These are phyloP conservation scores for Debaryomyces subglobosus DNA, from an alignment of 1,139 yeast genomes.

Conservation along the genomic window DNA sequence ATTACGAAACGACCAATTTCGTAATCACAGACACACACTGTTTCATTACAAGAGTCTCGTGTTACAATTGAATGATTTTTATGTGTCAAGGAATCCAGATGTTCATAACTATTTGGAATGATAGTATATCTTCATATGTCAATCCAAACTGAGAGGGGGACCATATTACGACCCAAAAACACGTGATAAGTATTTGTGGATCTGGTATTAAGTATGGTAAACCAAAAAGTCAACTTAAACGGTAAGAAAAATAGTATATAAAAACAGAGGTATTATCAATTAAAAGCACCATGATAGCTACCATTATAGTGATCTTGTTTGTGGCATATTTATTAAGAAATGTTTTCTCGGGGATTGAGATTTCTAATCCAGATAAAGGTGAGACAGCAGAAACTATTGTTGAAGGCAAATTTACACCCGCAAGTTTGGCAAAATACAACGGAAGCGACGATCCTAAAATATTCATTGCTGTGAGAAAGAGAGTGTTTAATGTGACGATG, in stretches of 20 bases:
- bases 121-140: neutral
- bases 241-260: neutral
- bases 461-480: conserved; percentile 80
- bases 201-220: neutral
- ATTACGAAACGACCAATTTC: neutral
- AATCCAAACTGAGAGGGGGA: neutral
- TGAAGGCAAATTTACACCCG: conserved; percentile 81
- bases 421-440: conserved; percentile 70
- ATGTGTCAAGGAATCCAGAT: neutral
- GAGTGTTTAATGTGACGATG: conserved; percentile 79
- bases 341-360: conserved; percentile 22
- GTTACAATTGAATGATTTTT: neutral
- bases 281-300: conserved; percentile 23
- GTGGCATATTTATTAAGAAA: conserved; percentile 27
- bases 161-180: neutral
- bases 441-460: conserved; percentile 81
- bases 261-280: neutral
- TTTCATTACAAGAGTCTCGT: neutral
- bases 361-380: conserved; percentile 13
- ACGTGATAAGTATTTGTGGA: conserved; percentile 1
- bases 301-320: conserved; percentile 27
- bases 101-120: neutral
- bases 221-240: neutral
- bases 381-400: conserved; percentile 58
- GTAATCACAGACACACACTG: neutral